These are phyloP conservation scores for Coemansia sp. DNA, from an alignment of 192 early-diverging fungal genomes.

Conservation along the genomic window DNA sequence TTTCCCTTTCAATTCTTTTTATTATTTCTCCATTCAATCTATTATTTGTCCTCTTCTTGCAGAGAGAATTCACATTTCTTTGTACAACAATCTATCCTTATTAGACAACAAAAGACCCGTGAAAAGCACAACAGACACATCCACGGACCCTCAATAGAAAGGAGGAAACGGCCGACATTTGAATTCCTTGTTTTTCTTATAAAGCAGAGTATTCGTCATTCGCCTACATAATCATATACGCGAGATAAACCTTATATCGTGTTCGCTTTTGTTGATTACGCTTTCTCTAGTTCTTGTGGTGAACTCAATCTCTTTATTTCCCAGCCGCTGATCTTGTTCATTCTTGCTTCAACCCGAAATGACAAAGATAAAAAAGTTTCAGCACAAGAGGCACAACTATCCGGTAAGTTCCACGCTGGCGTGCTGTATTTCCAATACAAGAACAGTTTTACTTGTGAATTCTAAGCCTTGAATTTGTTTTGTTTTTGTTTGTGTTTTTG, in stretches of 20 bases:
- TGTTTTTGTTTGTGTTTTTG: no score
- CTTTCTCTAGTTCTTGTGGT: no score
- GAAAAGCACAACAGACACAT: background rate
- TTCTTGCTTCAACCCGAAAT: constrained; percentile 20
- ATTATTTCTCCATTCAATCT: background rate
- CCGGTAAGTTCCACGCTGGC: constrained; percentile 34
- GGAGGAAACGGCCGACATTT: background rate
- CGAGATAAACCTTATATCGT: no score
- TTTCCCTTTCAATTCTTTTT: background rate
- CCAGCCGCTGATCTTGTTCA: background rate
- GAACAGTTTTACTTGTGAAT: no score
- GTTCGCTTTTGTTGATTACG: no score
- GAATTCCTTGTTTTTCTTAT: background rate
- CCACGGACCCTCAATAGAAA: background rate
- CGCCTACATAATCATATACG: background rate
- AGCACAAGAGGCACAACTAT: constrained; percentile 52
- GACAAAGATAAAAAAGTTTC: constrained; percentile 53
- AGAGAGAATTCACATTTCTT: constrained; percentile 3
- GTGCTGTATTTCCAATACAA: background rate
- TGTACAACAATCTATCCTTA: constrained; percentile 1
- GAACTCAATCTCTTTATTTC: background rate
- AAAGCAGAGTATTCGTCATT: background rate
- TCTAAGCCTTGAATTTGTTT: no score
- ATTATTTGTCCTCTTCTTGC: background rate
- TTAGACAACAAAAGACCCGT: background rate